These are phyloP conservation scores for Alternaria tenuissima DNA, from an alignment of 2,329 filamentous ascomycete genomes.

Conservation along the genomic window DNA sequence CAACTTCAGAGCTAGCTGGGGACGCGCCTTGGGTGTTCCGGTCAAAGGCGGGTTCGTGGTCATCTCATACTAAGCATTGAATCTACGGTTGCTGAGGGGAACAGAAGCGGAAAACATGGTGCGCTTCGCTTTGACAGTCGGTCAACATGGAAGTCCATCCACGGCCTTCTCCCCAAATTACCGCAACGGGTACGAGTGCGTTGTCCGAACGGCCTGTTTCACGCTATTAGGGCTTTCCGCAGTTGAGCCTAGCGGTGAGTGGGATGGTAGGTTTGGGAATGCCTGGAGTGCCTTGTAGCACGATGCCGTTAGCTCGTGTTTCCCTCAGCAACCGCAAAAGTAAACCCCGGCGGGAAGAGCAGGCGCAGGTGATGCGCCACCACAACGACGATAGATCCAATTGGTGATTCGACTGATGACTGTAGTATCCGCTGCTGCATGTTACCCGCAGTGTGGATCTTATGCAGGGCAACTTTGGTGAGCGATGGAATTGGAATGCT, in stretches of 20 bases:
- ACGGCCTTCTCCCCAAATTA: background rate
- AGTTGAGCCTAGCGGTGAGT: background rate
- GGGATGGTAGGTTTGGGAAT: background rate
- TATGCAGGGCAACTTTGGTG: slow-evolving; percentile 18
- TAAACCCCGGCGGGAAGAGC: slow-evolving; percentile 5
- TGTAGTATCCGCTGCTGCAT: slow-evolving; percentile 13
- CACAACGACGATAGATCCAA: slow-evolving; percentile 4
- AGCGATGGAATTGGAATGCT: slow-evolving; percentile 14
- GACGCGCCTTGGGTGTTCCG: background rate
- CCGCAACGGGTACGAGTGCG: background rate
- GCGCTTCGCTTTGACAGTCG: background rate
- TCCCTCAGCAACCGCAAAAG: slow-evolving; percentile 15
- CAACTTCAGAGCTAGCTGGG: background rate
- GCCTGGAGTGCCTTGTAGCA: background rate
- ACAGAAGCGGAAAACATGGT: background rate
- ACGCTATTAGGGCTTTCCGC: background rate
- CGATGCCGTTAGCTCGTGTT: slow-evolving; percentile 7
- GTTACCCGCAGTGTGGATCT: slow-evolving; percentile 15
- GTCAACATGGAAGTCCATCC: background rate
- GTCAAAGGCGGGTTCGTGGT: background rate
- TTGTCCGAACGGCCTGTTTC: slow-evolving; percentile 3
- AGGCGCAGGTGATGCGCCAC: slow-evolving; percentile 6
- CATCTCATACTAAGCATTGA: background rate
- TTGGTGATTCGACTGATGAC: slow-evolving; percentile 8
- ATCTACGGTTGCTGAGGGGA: background rate